These are phyloP conservation scores for Plasmodium gallinaceum DNA, from an alignment of 169 alveolate genomes.

Conservation along the genomic window DNA sequence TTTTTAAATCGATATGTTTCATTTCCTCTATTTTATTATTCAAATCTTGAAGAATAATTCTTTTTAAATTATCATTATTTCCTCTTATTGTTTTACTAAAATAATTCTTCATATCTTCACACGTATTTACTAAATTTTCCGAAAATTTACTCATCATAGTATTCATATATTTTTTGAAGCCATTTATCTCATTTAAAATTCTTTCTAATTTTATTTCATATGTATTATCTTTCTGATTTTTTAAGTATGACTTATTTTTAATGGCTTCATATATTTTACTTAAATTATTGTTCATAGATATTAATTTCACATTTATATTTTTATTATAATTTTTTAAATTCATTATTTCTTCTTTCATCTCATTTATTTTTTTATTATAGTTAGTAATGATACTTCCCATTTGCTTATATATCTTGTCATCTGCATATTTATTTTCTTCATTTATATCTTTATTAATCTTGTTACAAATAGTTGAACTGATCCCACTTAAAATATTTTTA, in stretches of 20 bases:
- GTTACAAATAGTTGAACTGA: not conserved
- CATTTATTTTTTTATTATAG: slow-evolving; percentile 31
- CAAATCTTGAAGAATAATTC: slow-evolving; percentile 19
- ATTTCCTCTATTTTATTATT: not conserved
- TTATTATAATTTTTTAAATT: slow-evolving; percentile 12
- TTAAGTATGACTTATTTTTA: not conserved
- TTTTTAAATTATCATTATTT: slow-evolving; percentile 22
- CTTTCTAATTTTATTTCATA: slow-evolving; percentile 21
- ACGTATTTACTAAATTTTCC: not conserved
- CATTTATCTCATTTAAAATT: slow-evolving; percentile 21
- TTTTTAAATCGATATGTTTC: not conserved
- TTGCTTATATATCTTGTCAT: not conserved
- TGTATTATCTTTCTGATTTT: not conserved
- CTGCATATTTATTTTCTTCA: not conserved
- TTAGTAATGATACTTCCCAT: slow-evolving; percentile 1
- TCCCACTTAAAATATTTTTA: not conserved
- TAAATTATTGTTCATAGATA: slow-evolving; percentile 23
- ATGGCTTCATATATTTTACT: slow-evolving; percentile 26
- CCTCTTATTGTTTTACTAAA: slow-evolving; percentile 11
- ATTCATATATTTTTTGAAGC: slow-evolving; percentile 21
- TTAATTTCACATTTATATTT: slow-evolving; percentile 26
- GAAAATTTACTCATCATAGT: slow-evolving; percentile 17
- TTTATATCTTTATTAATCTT: not conserved
- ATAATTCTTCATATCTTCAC: slow-evolving; percentile 14
- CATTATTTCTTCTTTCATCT: slow-evolving; percentile 48